Conservation (phyloP, 352 stramenopile species). For the Peronospora farinosa region DNA sequence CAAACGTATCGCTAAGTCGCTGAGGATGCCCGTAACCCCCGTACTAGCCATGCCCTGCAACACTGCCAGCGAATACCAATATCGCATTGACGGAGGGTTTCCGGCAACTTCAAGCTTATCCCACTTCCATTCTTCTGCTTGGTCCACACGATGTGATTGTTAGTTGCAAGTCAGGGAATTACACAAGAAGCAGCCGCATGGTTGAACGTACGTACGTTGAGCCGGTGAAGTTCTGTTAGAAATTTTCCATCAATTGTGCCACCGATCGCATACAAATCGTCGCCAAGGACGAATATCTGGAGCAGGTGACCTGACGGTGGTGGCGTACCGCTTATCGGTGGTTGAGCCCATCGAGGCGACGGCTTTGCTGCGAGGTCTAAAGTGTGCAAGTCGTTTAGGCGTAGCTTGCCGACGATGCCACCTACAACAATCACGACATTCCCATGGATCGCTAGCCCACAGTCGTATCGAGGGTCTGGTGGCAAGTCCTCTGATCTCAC, state of each 20-base stretch:
- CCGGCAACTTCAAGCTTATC: conserved; percentile 39
- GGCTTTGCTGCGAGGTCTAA: conserved; percentile 31
- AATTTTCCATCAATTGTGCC: conserved; percentile 60
- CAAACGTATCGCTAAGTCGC: conserved; percentile 48
- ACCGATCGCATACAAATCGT: conserved; percentile 49
- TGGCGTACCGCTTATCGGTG: conserved; percentile 27
- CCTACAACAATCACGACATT: conserved; percentile 48
- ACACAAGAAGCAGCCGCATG: not conserved
- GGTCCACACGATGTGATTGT: not conserved
- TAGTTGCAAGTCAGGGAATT: not conserved
- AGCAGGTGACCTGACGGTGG: conserved; percentile 41
- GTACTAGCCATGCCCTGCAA: conserved; percentile 37
- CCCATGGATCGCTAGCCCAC: conserved; percentile 38
- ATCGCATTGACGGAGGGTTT: conserved; percentile 48
- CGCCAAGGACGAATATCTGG: conserved; percentile 44
- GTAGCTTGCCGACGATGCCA: conserved; percentile 50
- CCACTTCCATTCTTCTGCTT: conserved; percentile 45
- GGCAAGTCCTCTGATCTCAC: conserved; percentile 24
- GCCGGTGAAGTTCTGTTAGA: conserved; percentile 40
- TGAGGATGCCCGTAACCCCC: conserved; percentile 49
- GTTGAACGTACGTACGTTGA: conserved; percentile 42
- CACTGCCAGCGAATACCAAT: conserved; percentile 52
- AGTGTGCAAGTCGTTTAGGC: conserved; percentile 45
- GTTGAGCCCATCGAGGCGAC: conserved; percentile 31
- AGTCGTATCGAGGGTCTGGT: conserved; percentile 48